A percentile compares a stretch with the other conserved stretches of the same genome.
Conservation (phyloP, 1,284 basidiomycete species). For the Omphalotus olearius region DNA sequence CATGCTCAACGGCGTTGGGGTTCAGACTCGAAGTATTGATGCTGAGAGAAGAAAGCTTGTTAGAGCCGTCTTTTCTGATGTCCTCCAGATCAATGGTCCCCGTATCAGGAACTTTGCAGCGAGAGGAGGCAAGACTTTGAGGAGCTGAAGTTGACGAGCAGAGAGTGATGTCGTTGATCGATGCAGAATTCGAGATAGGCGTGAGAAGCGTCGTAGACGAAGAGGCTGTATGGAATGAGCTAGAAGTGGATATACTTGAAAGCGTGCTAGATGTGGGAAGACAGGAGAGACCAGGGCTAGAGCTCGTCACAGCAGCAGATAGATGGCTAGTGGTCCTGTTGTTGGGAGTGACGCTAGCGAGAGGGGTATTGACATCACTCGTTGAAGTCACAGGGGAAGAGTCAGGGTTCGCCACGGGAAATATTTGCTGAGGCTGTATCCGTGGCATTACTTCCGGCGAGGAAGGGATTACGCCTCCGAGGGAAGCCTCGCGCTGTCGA, state of each 20-base stretch:
- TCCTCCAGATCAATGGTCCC: slow-evolving; percentile 11
- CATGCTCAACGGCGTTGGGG: slow-evolving; percentile 10
- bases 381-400: background rate
- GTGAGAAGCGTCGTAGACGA: slow-evolving; percentile 11
- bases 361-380: background rate
- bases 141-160: background rate
- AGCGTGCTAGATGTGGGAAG: slow-evolving; percentile 10
- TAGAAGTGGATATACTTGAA: slow-evolving; percentile 7
- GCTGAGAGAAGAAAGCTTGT: background rate
- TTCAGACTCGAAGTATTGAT: slow-evolving; percentile 2
- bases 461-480: slow-evolving; percentile 10
- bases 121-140: slow-evolving; percentile 1
- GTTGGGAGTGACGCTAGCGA: background rate
- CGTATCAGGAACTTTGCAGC: slow-evolving; percentile 6
- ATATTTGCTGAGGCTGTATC: no score
- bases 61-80: slow-evolving; percentile 1
- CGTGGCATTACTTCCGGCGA: slow-evolving; percentile 11
- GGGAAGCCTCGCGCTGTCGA: background rate
- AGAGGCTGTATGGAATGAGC: slow-evolving; percentile 13
- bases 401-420: no score
- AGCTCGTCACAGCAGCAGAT: background rate
- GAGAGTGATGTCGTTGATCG: background rate
- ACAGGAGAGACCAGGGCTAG: background rate
- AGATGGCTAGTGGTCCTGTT: background rate
- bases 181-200: slow-evolving; percentile 11